Conservation (phyloP, 148 eudicot species). For the Drosera capensis region DNA sequence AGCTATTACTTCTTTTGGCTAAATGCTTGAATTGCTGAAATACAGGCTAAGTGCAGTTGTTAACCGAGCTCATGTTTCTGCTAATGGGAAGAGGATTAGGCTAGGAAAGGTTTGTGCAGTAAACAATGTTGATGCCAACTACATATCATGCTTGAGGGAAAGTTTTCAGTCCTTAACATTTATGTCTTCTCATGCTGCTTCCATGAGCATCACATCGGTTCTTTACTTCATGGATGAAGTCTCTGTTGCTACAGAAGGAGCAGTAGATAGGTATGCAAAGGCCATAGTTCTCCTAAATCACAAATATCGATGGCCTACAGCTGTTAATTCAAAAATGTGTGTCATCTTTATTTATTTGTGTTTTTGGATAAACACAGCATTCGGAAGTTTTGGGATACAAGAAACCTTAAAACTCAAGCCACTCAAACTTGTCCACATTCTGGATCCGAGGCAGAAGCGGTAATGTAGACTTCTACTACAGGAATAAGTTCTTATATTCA, state of each 20-base stretch:
- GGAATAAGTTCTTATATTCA: no score
- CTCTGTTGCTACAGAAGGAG: slow-evolving; percentile 81
- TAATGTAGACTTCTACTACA: slow-evolving; percentile 10
- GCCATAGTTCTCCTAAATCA: no score
- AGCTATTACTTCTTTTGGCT: background rate
- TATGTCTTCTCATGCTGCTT: slow-evolving; percentile 48
- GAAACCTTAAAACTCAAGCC: slow-evolving; percentile 52
- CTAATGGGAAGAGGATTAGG: slow-evolving; percentile 31
- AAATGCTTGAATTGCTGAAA: background rate
- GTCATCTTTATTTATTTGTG: slow-evolving; percentile 1
- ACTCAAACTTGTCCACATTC: slow-evolving; percentile 39
- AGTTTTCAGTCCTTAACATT: background rate
- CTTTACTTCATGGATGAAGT: slow-evolving; percentile 74
- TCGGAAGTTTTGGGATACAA: slow-evolving; percentile 80
- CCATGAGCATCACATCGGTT: slow-evolving; percentile 80
- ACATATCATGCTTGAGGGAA: no score
- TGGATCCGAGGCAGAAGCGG: slow-evolving; percentile 26
- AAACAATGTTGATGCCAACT: no score
- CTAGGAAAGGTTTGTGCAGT: slow-evolving; percentile 59
- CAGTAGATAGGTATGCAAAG: slow-evolving; percentile 61
- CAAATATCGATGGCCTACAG: no score
- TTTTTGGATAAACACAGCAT: slow-evolving; percentile 35
- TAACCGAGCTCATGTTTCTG: slow-evolving; percentile 43
- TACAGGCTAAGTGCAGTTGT: slow-evolving; percentile 36
- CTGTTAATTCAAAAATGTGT: background rate